These are phyloP conservation scores for Sicyos baderoa DNA, from an alignment of 306 rosid genomes.

Conservation along the genomic window DNA sequence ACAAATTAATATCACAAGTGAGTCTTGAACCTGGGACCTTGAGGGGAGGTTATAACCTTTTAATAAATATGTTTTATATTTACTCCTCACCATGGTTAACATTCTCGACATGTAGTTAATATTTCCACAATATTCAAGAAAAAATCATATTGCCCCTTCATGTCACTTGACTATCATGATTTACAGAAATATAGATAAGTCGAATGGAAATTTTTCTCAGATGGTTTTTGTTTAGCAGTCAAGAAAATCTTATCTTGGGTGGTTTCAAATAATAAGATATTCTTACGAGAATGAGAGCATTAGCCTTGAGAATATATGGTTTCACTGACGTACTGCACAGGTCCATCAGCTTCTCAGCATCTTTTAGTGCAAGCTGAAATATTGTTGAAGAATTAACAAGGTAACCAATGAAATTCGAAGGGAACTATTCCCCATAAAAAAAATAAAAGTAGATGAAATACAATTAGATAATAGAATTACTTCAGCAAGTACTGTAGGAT, in stretches of 20 bases:
- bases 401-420: constrained; percentile 10
- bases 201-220: neutral
- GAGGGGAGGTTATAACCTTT: neutral
- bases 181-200: neutral
- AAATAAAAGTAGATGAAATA: neutral
- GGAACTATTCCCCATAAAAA: constrained; percentile 17
- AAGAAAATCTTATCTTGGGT: neutral
- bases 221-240: neutral
- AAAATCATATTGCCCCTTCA: neutral
- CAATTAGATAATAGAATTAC: constrained; percentile 35
- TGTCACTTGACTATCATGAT: neutral
- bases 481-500: constrained; percentile 90
- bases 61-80: neutral
- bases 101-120: neutral
- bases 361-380: constrained; percentile 89
- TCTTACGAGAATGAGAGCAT: constrained; percentile 66
- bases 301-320: constrained; percentile 65
- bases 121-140: constrained; percentile 1
- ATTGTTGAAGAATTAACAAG: constrained; percentile 18
- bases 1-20: too few relatives aligned
- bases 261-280: neutral
- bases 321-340: constrained; percentile 45
- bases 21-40: too few relatives aligned
- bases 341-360: constrained; percentile 67
- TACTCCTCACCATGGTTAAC: neutral